These are phyloP conservation scores for Picochlorum sp. DNA, from an alignment of 139 green algal genomes.

Conservation along the genomic window DNA sequence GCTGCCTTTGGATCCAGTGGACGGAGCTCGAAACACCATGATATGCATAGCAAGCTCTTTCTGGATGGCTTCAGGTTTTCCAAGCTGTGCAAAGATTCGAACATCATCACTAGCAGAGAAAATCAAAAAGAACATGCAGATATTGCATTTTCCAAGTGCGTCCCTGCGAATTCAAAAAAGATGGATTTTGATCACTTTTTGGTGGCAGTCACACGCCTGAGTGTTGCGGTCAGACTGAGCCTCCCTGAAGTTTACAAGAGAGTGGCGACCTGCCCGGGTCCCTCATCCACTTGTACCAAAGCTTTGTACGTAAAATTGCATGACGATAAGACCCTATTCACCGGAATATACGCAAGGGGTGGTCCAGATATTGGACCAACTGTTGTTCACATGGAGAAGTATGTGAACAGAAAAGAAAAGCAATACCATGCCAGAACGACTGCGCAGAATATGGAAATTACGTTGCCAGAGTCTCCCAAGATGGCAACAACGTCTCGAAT, in stretches of 20 bases:
- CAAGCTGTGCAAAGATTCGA: constrained; percentile 14
- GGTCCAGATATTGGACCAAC: background rate
- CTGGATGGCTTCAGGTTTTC: constrained; percentile 4
- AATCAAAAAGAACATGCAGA: background rate
- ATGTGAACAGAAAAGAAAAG: background rate
- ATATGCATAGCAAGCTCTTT: background rate
- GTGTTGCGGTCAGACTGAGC: background rate
- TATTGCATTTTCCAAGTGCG: background rate
- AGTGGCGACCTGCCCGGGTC: background rate
- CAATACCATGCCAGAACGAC: too few relatives aligned
- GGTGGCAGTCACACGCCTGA: background rate
- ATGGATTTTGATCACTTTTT: constrained; percentile 12
- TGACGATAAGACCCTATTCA: background rate
- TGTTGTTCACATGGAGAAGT: background rate
- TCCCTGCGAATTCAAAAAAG: background rate
- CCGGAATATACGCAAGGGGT: constrained; percentile 5
- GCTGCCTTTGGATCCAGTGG: background rate
- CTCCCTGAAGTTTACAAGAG: background rate
- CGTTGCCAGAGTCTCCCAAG: background rate
- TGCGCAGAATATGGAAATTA: background rate
- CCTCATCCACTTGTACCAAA: background rate
- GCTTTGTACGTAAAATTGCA: background rate
- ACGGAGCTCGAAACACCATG: background rate
- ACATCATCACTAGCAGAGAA: background rate
- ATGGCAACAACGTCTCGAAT: background rate